A percentile compares a stretch with the other conserved stretches of the same genome.
Conservation (phyloP, 257 asterid genomes). For the Nicotiana noctiflora region DNA sequence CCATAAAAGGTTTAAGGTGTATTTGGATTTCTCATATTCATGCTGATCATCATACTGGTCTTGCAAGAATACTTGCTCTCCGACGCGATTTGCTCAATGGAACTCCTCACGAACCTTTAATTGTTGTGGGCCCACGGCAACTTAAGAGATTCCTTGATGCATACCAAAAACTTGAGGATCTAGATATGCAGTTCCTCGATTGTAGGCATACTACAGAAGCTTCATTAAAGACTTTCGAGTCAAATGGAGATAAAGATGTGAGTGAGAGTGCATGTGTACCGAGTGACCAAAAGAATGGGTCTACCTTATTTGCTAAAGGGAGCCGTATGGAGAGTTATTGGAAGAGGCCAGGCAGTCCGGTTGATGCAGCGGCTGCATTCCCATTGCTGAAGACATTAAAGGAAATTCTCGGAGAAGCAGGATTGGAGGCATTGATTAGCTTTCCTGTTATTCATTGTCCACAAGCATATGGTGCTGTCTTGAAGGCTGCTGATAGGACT, state of each 20-base stretch:
- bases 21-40: slow-evolving; percentile 98
- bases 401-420: slow-evolving; percentile 52
- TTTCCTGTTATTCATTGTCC: slow-evolving; percentile 89
- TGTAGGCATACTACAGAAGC: slow-evolving; percentile 65
- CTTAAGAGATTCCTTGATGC: slow-evolving; percentile 87
- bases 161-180: slow-evolving; percentile 88
- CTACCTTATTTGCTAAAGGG: slow-evolving; percentile 52
- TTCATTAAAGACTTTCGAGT: slow-evolving; percentile 38
- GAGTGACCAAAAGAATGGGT: slow-evolving; percentile 17
- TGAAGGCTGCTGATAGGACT: slow-evolving; percentile 56
- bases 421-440: slow-evolving; percentile 60
- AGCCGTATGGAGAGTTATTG: slow-evolving; percentile 68
- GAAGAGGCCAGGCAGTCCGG: slow-evolving; percentile 46
- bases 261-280: slow-evolving; percentile 12
- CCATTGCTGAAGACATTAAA: slow-evolving; percentile 41
- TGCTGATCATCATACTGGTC: slow-evolving; percentile 96
- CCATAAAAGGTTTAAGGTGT: slow-evolving; percentile 58
- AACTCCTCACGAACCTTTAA: slow-evolving; percentile 56
- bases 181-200: slow-evolving; percentile 88
- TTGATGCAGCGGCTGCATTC: slow-evolving; percentile 28
- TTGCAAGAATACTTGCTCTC: slow-evolving; percentile 84
- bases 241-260: slow-evolving; percentile 19
- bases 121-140: slow-evolving; percentile 80
- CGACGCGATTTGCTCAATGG: slow-evolving; percentile 60
- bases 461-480: slow-evolving; percentile 64